A percentile compares a stretch with the other conserved stretches of the same genome.
Conservation (phyloP, 257 asterid species). For the Phtheirospermum japonicum region DNA sequence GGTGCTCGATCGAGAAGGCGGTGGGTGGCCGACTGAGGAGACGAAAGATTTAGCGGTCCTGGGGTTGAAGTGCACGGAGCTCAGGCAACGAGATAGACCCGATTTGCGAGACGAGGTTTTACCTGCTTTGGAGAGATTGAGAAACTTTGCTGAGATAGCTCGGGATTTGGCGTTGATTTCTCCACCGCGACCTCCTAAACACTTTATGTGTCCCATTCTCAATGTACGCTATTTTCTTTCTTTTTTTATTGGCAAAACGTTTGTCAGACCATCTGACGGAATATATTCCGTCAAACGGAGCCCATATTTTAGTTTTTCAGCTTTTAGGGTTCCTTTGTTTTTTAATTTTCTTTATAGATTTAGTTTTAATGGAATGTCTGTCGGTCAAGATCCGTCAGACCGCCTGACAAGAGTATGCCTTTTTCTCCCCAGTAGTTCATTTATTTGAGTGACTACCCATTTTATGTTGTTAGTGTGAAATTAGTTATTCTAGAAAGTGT, state of each 20-base stretch:
- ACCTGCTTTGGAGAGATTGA: slow-evolving; percentile 63
- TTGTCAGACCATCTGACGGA: not conserved
- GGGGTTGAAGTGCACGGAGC: slow-evolving; percentile 74
- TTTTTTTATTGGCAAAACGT: not conserved
- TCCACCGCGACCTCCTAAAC: slow-evolving; percentile 48
- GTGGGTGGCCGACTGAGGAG: slow-evolving; percentile 71
- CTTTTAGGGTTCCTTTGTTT: too few species aligned
- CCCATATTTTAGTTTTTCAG: too few species aligned
- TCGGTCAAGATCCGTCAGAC: too few species aligned
- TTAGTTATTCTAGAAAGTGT: not conserved
- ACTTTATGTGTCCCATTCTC: slow-evolving; percentile 73
- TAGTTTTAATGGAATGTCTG: too few species aligned
- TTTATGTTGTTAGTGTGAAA: too few species aligned
- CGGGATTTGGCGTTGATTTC: slow-evolving; percentile 31
- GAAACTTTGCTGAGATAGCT: slow-evolving; percentile 45
- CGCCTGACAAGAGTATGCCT: too few species aligned
- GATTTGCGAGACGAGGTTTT: slow-evolving; percentile 51
- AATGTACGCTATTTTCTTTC: slow-evolving; percentile 42
- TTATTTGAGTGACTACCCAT: too few species aligned
- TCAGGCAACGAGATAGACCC: slow-evolving; percentile 65
- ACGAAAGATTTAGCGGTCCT: slow-evolving; percentile 49
- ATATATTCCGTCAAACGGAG: not conserved
- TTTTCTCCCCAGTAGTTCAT: too few species aligned
- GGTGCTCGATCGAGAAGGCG: slow-evolving; percentile 57
- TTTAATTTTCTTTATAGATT: too few species aligned